phyloP scores from a whole-genome alignment of 345 rosid species.

The Aquilaria sinensis region DNA sequence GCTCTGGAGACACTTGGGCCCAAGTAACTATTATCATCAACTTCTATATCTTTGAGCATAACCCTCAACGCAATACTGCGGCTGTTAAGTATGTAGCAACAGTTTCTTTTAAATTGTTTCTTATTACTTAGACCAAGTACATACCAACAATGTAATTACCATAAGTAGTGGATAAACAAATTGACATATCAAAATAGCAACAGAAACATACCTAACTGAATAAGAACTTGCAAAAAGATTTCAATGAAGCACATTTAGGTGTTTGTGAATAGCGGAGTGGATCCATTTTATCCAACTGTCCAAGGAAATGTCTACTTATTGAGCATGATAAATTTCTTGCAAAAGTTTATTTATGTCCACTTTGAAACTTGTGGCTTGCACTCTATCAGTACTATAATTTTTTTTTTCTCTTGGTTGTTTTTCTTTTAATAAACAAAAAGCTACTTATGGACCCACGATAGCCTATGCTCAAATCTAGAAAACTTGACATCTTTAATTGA shows the following conservation, averaged over 20 bases:
- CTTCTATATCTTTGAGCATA: neutral
- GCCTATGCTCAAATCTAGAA: no score
- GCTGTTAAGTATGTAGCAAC: constrained; percentile 1
- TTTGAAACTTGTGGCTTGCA: no score
- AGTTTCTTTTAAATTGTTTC: neutral
- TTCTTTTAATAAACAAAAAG: constrained; percentile 6
- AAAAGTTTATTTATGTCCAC: no score
- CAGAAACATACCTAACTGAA: neutral
- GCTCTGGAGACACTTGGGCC: constrained; percentile 41
- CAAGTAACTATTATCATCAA: constrained; percentile 25
- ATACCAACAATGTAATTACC: constrained; percentile 8
- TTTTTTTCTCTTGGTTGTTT: neutral
- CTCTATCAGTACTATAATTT: no score
- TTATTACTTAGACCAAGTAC: neutral
- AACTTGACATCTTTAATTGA: no score
- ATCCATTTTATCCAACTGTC: no score
- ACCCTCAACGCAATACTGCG: constrained; percentile 8
- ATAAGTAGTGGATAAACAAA: constrained; percentile 10
- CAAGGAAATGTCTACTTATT: no score
- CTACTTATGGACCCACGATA: neutral
- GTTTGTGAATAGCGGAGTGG: no score
- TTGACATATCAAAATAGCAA: neutral
- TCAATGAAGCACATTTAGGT: neutral
- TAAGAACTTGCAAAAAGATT: constrained; percentile 3
- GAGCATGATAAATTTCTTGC: no score